These are phyloP conservation scores for Vitellaria paradoxa DNA, from an alignment of 179 eudicot species.

Conservation along the genomic window DNA sequence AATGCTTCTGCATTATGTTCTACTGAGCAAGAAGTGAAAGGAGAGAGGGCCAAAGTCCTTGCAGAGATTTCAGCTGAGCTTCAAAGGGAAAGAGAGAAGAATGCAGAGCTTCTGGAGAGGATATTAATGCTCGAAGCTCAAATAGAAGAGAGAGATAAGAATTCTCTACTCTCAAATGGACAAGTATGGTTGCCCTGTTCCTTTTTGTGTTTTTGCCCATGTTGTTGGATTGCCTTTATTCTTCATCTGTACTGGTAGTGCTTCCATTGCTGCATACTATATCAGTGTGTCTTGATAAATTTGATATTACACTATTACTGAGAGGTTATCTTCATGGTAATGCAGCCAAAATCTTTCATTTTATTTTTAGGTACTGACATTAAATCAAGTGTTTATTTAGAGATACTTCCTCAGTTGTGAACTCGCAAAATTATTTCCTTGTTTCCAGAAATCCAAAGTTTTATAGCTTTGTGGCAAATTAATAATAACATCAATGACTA, in stretches of 20 bases:
- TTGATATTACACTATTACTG: neutral
- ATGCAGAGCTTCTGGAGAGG: constrained; percentile 31
- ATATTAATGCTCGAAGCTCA: constrained; percentile 29
- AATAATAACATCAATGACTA: neutral
- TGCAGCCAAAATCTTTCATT: neutral
- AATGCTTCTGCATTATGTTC: constrained; percentile 5
- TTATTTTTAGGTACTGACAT: no score
- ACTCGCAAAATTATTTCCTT: neutral
- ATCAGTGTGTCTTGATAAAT: no score
- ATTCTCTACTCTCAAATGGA: constrained; percentile 2
- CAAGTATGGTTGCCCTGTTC: constrained; percentile 20
- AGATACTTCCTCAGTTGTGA: no score
- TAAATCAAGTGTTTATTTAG: no score
- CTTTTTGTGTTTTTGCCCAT: neutral
- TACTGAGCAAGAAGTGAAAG: constrained; percentile 17
- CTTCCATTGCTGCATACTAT: no score
- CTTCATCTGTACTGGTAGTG: no score
- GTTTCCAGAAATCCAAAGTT: no score
- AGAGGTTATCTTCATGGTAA: no score
- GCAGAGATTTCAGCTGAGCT: constrained; percentile 31
- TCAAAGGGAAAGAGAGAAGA: constrained; percentile 25
- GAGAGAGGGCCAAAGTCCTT: constrained; percentile 11
- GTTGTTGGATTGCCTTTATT: neutral
- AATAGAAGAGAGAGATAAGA: constrained; percentile 22
- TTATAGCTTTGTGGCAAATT: neutral